These are phyloP conservation scores for Backusella parvicylindrica DNA, from an alignment of 192 early-diverging fungal species.

Conservation along the genomic window DNA sequence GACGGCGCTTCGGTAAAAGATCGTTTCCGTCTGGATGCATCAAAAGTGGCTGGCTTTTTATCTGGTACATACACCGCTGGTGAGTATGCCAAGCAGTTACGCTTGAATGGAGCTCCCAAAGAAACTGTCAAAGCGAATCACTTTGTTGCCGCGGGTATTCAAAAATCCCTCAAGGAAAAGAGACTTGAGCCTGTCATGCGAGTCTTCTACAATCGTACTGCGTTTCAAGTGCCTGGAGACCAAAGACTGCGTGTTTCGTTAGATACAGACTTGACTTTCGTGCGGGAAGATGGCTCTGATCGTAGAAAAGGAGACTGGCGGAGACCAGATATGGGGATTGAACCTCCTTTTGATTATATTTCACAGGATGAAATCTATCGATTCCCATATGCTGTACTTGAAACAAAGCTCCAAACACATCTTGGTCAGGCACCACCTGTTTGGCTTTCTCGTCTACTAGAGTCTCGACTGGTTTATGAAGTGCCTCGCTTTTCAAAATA, in stretches of 20 bases:
- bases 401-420: constrained; percentile 86
- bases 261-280: constrained; percentile 93
- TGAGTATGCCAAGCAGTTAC: background rate
- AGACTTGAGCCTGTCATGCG: constrained; percentile 65
- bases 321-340: constrained; percentile 76
- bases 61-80: constrained; percentile 59
- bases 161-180: constrained; percentile 53
- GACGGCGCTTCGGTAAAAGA: constrained; percentile 90
- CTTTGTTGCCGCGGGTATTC: constrained; percentile 42
- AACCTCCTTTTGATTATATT: constrained; percentile 78
- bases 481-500: constrained; percentile 49
- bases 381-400: constrained; percentile 88
- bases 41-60: constrained; percentile 82
- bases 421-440: constrained; percentile 71
- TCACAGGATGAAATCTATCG: constrained; percentile 57
- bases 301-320: constrained; percentile 88
- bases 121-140: constrained; percentile 31
- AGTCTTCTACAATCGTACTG: constrained; percentile 95
- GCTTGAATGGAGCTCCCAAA: background rate
- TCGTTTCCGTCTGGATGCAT: constrained; percentile 88
- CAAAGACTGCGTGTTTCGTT: constrained; percentile 88
- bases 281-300: constrained; percentile 85
- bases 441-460: constrained; percentile 78
- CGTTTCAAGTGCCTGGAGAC: constrained; percentile 98
- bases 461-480: constrained; percentile 37